These are phyloP conservation scores for Fusarium sp. DNA, from an alignment of 2,329 filamentous ascomycete species.

Conservation along the genomic window DNA sequence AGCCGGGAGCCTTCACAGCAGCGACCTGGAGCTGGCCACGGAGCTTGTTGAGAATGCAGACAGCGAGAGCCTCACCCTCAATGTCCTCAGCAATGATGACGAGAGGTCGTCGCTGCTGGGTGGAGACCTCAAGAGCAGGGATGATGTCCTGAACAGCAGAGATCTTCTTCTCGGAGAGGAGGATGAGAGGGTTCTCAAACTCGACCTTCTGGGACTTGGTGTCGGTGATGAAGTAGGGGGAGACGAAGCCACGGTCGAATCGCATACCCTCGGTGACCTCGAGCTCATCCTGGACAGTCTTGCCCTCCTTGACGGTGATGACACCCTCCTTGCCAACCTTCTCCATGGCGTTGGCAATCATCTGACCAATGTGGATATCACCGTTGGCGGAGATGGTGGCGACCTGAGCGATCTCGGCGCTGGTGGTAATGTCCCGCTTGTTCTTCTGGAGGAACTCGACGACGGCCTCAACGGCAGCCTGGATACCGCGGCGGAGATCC, in stretches of 20 bases:
- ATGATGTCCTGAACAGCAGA: conserved; percentile 99
- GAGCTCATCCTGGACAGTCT: conserved; percentile 97
- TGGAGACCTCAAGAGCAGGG: conserved; percentile 95
- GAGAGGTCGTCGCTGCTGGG: conserved; percentile 92
- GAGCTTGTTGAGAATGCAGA: conserved; percentile 99
- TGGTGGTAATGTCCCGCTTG: conserved; percentile 98
- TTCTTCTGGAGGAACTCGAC: conserved; percentile 95
- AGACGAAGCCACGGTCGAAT: conserved; percentile 98
- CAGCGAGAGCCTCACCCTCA: conserved; percentile 96
- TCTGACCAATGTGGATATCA: conserved; percentile 91
- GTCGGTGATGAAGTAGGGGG: conserved; percentile 99
- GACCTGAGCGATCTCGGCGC: conserved; percentile 96
- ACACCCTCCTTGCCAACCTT: conserved; percentile 99
- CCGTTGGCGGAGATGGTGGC: conserved; percentile 99
- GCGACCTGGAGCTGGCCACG: conserved; percentile 98
- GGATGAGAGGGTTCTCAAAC: conserved; percentile 98
- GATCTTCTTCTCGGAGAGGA: conserved; percentile 99
- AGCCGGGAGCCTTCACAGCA: conserved; percentile 98
- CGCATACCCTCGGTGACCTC: conserved; percentile 99
- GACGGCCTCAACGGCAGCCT: conserved; percentile 94
- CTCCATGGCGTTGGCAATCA: conserved; percentile 99
- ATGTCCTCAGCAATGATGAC: conserved; percentile 99
- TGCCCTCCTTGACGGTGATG: conserved; percentile 99
- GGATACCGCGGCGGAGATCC: conserved; percentile 96
- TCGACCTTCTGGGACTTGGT: conserved; percentile 99